Conservation (phyloP, 1,284 basidiomycete species). For the Malassezia furfur region DNA sequence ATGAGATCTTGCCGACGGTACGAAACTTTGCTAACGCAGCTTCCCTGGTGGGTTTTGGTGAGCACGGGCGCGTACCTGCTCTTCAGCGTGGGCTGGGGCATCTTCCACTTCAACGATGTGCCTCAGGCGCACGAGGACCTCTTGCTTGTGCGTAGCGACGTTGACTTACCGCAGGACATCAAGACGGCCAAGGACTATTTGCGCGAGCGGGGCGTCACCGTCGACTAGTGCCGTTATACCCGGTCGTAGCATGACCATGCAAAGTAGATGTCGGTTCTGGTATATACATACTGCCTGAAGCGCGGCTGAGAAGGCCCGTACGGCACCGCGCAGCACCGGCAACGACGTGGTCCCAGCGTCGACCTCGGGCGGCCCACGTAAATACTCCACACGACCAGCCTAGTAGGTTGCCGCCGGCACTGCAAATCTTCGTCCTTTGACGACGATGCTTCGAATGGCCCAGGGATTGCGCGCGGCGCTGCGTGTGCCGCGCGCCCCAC, state of each 20-base stretch:
- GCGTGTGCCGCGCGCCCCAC: background rate
- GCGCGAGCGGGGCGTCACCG: constrained; percentile 22
- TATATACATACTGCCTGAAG: no score
- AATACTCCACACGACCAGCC: background rate
- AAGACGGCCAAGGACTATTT: constrained; percentile 27
- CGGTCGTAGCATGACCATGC: no score
- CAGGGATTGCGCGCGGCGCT: background rate
- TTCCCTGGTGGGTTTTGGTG: constrained; percentile 31
- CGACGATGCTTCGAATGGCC: constrained; percentile 5
- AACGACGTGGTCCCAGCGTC: no score
- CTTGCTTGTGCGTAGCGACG: constrained; percentile 19
- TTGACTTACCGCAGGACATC: constrained; percentile 23
- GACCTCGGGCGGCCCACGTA: no score
- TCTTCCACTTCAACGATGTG: constrained; percentile 27
- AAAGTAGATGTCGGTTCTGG: no score
- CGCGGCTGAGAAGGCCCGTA: no score
- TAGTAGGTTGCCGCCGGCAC: constrained; percentile 3
- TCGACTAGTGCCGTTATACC: constrained; percentile 16
- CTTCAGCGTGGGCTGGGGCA: constrained; percentile 25
- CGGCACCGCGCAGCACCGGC: no score
- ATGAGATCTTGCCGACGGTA: constrained; percentile 21
- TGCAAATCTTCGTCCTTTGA: constrained; percentile 5
- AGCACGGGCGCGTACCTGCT: constrained; percentile 24
- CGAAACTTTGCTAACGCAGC: constrained; percentile 15
- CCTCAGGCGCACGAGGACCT: constrained; percentile 27